phyloP scores from a whole-genome alignment of 805 yeast genomes.

The Huiozyma sinensis region DNA sequence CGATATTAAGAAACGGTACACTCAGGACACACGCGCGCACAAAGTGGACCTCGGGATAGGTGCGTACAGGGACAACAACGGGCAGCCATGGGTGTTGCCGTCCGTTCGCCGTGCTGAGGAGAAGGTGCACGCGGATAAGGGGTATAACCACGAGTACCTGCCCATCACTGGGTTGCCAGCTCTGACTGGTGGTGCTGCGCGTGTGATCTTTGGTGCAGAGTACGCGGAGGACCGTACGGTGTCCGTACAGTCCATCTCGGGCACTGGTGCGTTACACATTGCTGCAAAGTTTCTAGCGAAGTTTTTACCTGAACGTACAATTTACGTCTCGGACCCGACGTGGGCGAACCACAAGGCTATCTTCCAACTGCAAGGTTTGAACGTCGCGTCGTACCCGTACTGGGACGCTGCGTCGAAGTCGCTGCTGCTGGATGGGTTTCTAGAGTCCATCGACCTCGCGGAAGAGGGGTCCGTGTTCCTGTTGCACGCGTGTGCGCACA shows the following conservation, averaged over 20 bases:
- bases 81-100: conserved; percentile 83
- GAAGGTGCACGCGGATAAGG: conserved; percentile 45
- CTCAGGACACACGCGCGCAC: conserved; percentile 43
- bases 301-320: conserved; percentile 25
- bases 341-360: conserved; percentile 95
- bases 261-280: conserved; percentile 91
- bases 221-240: conserved; percentile 57
- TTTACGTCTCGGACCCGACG: conserved; percentile 82
- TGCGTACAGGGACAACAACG: conserved; percentile 85
- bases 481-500: conserved; percentile 94
- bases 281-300: conserved; percentile 48
- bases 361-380: conserved; percentile 59
- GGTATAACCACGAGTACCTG: conserved; percentile 77
- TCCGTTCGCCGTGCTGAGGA: conserved; percentile 62
- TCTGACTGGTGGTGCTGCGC: conserved; percentile 61
- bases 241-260: conserved; percentile 82
- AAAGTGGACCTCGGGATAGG: conserved; percentile 87
- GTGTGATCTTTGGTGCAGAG: conserved; percentile 57
- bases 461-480: conserved; percentile 69
- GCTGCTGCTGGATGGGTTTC: conserved; percentile 60
- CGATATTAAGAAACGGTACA: conserved; percentile 60
- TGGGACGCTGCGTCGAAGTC: conserved; percentile 67
- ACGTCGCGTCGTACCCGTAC: conserved; percentile 67
- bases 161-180: conserved; percentile 68
- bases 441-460: conserved; percentile 53